Evolutionary conservation across 139 green algal genomes (phyloP).

Genomic region (Diplosphaera chodatii): DNA sequence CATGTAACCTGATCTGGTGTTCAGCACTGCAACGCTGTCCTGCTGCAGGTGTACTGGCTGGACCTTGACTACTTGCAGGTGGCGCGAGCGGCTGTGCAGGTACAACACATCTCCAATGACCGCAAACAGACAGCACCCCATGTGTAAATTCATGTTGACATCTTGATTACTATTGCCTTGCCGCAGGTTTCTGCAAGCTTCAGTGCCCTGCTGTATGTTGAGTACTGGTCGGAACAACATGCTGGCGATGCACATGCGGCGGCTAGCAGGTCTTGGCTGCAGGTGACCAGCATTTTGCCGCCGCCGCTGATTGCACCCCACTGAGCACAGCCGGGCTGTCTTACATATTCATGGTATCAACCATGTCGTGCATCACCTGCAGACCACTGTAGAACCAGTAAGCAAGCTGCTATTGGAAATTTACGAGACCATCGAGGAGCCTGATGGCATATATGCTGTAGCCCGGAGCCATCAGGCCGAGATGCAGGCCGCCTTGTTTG

Average conservation of each 20-base stretch:
- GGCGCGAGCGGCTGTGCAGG: slow-evolving; percentile 42
- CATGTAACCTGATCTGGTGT: no score
- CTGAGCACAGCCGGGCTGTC: no score
- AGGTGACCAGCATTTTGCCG: no score
- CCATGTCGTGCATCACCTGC: no score
- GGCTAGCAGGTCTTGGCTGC: background rate
- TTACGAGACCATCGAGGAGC: slow-evolving; percentile 64
- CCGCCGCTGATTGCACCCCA: no score
- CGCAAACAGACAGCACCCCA: no score
- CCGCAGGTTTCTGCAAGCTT: slow-evolving; percentile 42
- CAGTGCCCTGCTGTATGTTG: slow-evolving; percentile 69
- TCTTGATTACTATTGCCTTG: background rate
- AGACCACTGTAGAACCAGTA: slow-evolving; percentile 4
- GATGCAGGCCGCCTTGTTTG: slow-evolving; percentile 42
- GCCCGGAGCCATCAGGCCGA: slow-evolving; percentile 28
- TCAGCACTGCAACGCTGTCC: no score
- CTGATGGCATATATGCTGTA: slow-evolving; percentile 76
- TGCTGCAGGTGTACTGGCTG: slow-evolving; percentile 68
- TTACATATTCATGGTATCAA: no score
- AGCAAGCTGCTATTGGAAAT: slow-evolving; percentile 64
- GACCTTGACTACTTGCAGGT: slow-evolving; percentile 63
- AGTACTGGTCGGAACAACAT: slow-evolving; percentile 59
- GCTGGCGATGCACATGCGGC: slow-evolving; percentile 28
- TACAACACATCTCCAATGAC: no score
- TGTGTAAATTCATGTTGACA: no score